Evolutionary conservation across 306 rosid species (phyloP), one percentile per base, ranked within the genome.

Genomic region (Dalbergia cochinchinensis): DNA sequence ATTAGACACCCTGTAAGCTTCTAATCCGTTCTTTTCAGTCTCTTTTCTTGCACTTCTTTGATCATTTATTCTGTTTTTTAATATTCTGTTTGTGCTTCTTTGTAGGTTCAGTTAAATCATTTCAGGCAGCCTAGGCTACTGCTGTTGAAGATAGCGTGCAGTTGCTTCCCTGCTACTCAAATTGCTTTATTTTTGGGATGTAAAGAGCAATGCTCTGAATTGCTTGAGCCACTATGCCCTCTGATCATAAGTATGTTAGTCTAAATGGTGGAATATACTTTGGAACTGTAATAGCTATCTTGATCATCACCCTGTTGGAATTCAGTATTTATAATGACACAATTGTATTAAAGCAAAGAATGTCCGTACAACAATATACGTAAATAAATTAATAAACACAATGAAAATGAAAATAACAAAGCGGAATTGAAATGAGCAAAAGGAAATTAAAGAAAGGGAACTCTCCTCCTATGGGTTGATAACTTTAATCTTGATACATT

Each of bases 101-200:
- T 91, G 91, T 71, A 95, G 99, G 90, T 92, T 71, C 99, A 92
- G 71, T 65, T 95, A 73, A 95, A 92, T 83, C 99, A 98, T 22
- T 95, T 95, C 83, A 87, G 99, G 81, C 96, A 95, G 82, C 97
- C 98, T 26, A 95, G 82, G 96, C 98, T 26, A 20, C 86, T 62
- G 94, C 79, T 42, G 92, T 92, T 61, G 96, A 90, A 81, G 90
- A 89, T 81, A 84, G 90, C 1, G 91, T 85, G 57, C 82, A 92
- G 62, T 77, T 90, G 47, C 95, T 95, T 82, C 99, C 99, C 71
- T 95, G 97, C 88, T 91, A 92, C 86, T 90, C 92, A 7, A 92
- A 92, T 79, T 91, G 97, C 88, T 95, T 86, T 89, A 86, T 95
- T 48, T 92, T 82, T 61, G 95, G 95, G 14, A 85, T 92, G 79